A percentile compares a stretch with the other conserved stretches of the same genome.
Evolutionary conservation across 768 basidiomycete genomes (phyloP).

Genomic region (Boletus sensibilis): DNA sequence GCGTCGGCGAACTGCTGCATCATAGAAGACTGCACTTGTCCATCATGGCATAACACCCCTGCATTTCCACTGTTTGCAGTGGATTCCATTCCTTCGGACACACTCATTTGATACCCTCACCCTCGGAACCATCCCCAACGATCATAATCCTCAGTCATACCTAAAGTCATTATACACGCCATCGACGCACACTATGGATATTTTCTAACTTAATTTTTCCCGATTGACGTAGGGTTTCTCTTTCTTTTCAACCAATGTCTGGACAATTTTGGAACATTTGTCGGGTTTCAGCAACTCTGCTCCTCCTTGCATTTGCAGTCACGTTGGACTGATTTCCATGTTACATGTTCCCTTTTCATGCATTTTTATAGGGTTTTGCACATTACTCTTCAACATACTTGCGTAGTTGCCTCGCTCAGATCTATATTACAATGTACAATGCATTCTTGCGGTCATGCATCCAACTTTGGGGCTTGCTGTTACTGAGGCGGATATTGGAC

Average conservation of each 20-base stretch:
- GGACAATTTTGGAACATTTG: slow-evolving; percentile 21
- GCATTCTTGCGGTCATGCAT: slow-evolving; percentile 15
- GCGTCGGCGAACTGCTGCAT: slow-evolving; percentile 21
- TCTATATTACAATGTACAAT: slow-evolving; percentile 31
- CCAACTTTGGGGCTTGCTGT: not conserved
- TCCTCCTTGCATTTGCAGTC: slow-evolving; percentile 14
- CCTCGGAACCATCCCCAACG: slow-evolving; percentile 15
- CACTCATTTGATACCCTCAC: slow-evolving; percentile 31
- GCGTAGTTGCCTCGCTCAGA: slow-evolving; percentile 6
- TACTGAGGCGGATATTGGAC: not conserved
- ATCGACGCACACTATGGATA: slow-evolving; percentile 24
- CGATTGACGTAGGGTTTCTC: not conserved
- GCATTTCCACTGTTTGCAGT: slow-evolving; percentile 13
- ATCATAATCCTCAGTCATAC: slow-evolving; percentile 19
- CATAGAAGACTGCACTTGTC: slow-evolving; percentile 16
- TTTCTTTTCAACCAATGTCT: slow-evolving; percentile 8
- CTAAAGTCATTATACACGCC: slow-evolving; percentile 9
- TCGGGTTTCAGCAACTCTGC: slow-evolving; percentile 5
- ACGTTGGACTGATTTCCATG: slow-evolving; percentile 17
- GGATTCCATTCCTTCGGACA: slow-evolving; percentile 19
- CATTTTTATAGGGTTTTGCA: slow-evolving; percentile 11
- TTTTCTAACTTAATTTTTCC: slow-evolving; percentile 19
- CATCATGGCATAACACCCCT: not conserved
- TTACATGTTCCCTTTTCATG: slow-evolving; percentile 8
- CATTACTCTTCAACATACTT: slow-evolving; percentile 13